Base-by-base conservation (phyloP, 2,329 filamentous ascomycete genomes). In the Fusarium udum region DNA sequence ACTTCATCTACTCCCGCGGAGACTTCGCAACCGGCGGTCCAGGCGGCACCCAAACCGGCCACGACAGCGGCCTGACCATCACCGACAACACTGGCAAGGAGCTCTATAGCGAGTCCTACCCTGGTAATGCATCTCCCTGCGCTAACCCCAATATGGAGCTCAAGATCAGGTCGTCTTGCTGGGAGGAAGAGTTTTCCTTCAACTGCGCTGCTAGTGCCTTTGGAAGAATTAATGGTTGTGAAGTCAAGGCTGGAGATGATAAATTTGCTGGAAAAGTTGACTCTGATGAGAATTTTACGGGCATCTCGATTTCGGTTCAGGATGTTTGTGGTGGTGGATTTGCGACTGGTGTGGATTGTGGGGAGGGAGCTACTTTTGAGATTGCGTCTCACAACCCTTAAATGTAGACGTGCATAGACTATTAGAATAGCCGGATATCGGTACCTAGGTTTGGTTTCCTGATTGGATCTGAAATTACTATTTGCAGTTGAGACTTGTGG, bases 71-170 rank as follows among this genome's bases (percentile, higher is more conserved):
- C 4, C 32, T 59, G 14, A 37, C 42, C 26, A 59, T 49, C 20
- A 59, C 56, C 20, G 42, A 59, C 8, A 18, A 14, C 6, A 52
- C 32, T 24, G 36, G 45, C 6, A 59, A 59, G 10, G 56, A 59
- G 15, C 42, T 48, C 7, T 49, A 59, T 24, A 59, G 24, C 20
- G 32, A 49, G 2, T 37, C 32, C 6, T 31, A 49, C 22, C 42
- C 56, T 0, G 56, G 56, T 2, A 26, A 34, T 3, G 56, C 56
- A 1, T 59, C 42, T 18, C 32, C 56, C 20, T 59, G 32, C 42
- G 56, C 56, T 8, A 59, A 59, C 3, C 56, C 56, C 15, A 49
- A 49, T 15, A 59, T 49, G 56, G 42, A 59, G 16, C 32, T 59
- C 42, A 59, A 31, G 15, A 59, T 49, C 10, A 59, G 9, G 3